These are phyloP conservation scores for Nelumbo lutea DNA, from an alignment of 164 flowering plant species.

Conservation along the genomic window DNA sequence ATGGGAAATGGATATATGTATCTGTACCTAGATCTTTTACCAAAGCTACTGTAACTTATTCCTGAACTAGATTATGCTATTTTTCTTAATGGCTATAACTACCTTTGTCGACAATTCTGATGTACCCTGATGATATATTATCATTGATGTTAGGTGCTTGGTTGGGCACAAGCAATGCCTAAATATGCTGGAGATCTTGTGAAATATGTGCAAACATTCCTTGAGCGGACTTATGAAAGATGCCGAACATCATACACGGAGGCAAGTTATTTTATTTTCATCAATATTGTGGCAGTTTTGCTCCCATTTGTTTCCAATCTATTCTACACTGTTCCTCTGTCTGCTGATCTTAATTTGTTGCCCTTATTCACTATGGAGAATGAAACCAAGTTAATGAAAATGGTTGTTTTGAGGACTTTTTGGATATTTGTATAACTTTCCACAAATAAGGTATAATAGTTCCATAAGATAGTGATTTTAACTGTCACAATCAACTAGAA, in stretches of 20 bases:
- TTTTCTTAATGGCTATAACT: background rate
- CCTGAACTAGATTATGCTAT: background rate
- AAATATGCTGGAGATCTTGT: constrained; percentile 88
- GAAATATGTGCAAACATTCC: constrained; percentile 91
- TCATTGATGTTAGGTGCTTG: constrained; percentile 57
- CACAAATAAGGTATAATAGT: too few species aligned
- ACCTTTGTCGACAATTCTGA: background rate
- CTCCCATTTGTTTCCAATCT: background rate
- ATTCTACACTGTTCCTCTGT: background rate
- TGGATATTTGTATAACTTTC: too few species aligned
- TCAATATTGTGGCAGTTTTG: constrained; percentile 1
- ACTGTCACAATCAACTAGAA: too few species aligned
- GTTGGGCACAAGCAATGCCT: constrained; percentile 99
- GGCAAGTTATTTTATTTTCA: constrained; percentile 40
- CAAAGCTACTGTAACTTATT: too few species aligned
- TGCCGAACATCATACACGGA: constrained; percentile 97
- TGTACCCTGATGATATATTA: background rate
- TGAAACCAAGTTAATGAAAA: too few species aligned
- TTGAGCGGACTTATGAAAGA: constrained; percentile 94
- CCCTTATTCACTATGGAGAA: background rate
- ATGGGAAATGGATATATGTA: background rate
- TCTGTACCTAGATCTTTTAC: background rate
- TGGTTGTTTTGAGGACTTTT: too few species aligned
- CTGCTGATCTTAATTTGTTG: background rate
- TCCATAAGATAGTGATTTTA: too few species aligned